A percentile compares a stretch with the other conserved stretches of the same genome.
phyloP scores from a whole-genome alignment of 768 basidiomycete genomes.

The Saitozyma sp. region DNA sequence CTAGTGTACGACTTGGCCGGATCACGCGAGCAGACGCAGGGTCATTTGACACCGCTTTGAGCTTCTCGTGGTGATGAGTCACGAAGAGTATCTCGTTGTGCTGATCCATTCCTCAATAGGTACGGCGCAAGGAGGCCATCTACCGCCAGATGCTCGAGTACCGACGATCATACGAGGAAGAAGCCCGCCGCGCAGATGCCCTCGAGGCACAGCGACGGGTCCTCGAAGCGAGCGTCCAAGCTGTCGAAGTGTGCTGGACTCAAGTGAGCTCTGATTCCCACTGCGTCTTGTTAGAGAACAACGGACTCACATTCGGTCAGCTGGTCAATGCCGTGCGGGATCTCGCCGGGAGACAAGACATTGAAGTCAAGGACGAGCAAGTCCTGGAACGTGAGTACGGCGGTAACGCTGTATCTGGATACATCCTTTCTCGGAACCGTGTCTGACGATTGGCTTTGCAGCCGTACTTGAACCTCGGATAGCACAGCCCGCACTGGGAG shows the following conservation, averaged over 20 bases:
- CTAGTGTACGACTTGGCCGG: too few relatives aligned
- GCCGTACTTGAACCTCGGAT: slow-evolving; percentile 31
- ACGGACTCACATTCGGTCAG: slow-evolving; percentile 7
- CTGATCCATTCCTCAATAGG: slow-evolving; percentile 1
- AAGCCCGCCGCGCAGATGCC: slow-evolving; percentile 33
- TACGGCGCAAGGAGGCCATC: slow-evolving; percentile 46
- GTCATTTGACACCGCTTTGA: too few relatives aligned
- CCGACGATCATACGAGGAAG: slow-evolving; percentile 37
- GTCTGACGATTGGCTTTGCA: slow-evolving; percentile 13
- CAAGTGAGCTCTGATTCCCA: slow-evolving; percentile 25
- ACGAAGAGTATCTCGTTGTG: too few relatives aligned
- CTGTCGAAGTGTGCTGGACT: slow-evolving; percentile 47
- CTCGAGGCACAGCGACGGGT: slow-evolving; percentile 37
- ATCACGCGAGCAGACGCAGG: too few relatives aligned
- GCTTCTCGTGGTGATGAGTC: too few relatives aligned
- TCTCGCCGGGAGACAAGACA: slow-evolving; percentile 24
- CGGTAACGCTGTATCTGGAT: not conserved
- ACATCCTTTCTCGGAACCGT: not conserved
- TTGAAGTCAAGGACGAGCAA: slow-evolving; percentile 6
- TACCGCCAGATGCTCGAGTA: slow-evolving; percentile 50
- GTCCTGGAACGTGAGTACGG: slow-evolving; percentile 37
- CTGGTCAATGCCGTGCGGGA: slow-evolving; percentile 36
- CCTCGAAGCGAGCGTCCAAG: slow-evolving; percentile 39
- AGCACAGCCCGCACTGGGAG: slow-evolving; percentile 26
- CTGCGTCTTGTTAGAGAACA: not conserved